A percentile compares a stretch with the other conserved stretches of the same genome.
Evolutionary conservation across 1,284 basidiomycete species (phyloP).

Genomic region (Puccinia polysora): DNA sequence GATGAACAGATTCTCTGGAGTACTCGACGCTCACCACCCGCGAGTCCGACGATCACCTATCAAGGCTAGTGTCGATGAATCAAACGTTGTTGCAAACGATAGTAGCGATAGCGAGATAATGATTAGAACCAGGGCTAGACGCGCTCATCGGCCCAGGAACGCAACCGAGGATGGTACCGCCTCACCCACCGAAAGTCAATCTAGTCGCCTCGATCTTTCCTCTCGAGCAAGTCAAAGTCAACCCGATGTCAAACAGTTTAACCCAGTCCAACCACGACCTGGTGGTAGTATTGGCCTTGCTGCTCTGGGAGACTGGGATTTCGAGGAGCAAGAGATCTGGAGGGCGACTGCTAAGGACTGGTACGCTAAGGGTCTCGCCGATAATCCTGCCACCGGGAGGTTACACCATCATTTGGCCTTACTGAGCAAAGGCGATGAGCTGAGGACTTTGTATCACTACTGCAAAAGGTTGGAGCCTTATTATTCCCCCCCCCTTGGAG

Average conservation of each 20-base stretch:
- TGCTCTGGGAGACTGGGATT: slow-evolving; percentile 76
- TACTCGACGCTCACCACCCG: slow-evolving; percentile 46
- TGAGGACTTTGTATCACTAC: slow-evolving; percentile 86
- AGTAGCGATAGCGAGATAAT: not conserved
- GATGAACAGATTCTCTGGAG: slow-evolving; percentile 49
- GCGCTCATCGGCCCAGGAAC: not conserved
- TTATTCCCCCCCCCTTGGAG: not conserved
- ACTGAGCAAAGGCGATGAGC: slow-evolving; percentile 74
- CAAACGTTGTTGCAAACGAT: slow-evolving; percentile 1
- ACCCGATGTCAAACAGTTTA: not conserved
- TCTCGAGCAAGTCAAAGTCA: slow-evolving; percentile 21
- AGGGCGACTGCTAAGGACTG: slow-evolving; percentile 80
- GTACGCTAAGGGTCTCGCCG: slow-evolving; percentile 80
- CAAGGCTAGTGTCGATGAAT: not conserved
- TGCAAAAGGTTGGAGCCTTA: slow-evolving; percentile 70
- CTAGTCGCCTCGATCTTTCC: not conserved
- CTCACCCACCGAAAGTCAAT: slow-evolving; percentile 1
- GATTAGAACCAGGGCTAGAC: slow-evolving; percentile 1
- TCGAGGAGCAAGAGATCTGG: slow-evolving; percentile 92
- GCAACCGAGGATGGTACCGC: not conserved
- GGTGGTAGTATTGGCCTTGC: slow-evolving; percentile 71
- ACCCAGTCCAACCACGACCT: slow-evolving; percentile 10
- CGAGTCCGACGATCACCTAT: slow-evolving; percentile 54
- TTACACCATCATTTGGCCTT: slow-evolving; percentile 92
- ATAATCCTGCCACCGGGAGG: slow-evolving; percentile 83